Conservation (phyloP, 139 green algal genomes). For the Limnomonas spitsbergensis region DNA sequence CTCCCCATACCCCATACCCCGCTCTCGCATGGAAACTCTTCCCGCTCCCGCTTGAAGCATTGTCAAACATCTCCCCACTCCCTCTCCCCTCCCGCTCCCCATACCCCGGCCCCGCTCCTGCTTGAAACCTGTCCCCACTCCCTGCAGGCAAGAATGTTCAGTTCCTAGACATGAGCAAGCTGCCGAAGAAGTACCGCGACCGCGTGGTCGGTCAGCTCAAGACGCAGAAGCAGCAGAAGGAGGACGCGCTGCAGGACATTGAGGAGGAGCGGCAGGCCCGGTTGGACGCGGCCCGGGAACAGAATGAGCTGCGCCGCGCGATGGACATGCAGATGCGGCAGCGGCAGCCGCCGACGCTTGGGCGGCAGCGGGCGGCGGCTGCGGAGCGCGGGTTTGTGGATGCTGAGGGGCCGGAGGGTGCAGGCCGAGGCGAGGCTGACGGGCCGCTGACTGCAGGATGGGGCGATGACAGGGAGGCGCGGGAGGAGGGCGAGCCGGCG, state of each 20-base stretch:
- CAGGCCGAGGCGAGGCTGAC: neutral
- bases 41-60: too few species aligned
- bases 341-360: neutral
- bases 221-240: slow-evolving; percentile 10
- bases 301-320: neutral
- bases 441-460: neutral
- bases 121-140: too few species aligned
- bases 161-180: slow-evolving; percentile 31
- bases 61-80: too few species aligned
- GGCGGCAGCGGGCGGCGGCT: neutral
- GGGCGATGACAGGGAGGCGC: neutral
- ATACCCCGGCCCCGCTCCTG: too few species aligned
- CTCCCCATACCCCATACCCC: too few species aligned
- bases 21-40: too few species aligned
- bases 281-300: neutral
- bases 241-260: neutral
- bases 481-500: neutral
- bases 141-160: slow-evolving; percentile 31
- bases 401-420: neutral
- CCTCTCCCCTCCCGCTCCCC: too few species aligned
- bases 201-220: slow-evolving; percentile 1
- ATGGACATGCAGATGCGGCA: slow-evolving; percentile 3
- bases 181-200: slow-evolving; percentile 29
- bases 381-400: neutral
- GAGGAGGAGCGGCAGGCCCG: neutral